Conservation (phyloP, 192 early-diverging fungal genomes). For the Coemansia umbellata region DNA sequence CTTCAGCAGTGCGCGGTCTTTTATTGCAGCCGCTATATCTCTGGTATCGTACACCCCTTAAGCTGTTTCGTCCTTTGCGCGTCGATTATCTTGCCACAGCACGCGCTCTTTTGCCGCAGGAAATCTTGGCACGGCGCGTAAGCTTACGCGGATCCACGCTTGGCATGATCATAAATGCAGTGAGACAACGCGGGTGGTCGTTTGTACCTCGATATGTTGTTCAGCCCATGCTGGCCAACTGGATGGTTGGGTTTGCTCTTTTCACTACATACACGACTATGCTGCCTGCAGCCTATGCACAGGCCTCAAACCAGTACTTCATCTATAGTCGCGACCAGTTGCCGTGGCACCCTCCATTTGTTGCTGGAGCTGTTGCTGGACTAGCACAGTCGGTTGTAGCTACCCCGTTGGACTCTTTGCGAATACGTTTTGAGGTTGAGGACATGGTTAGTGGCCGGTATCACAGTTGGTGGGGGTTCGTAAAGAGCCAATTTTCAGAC, state of each 20-base stretch:
- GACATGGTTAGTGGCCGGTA: slow-evolving; percentile 69
- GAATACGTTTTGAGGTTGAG: slow-evolving; percentile 69
- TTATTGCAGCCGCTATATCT: slow-evolving; percentile 50
- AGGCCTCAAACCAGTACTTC: slow-evolving; percentile 41
- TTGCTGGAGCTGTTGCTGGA: slow-evolving; percentile 61
- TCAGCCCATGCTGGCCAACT: slow-evolving; percentile 72
- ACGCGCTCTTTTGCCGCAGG: slow-evolving; percentile 62
- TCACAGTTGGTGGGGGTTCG: slow-evolving; percentile 64
- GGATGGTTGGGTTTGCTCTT: slow-evolving; percentile 66
- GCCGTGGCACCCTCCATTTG: slow-evolving; percentile 42
- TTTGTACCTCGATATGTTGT: slow-evolving; percentile 69
- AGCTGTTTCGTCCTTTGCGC: slow-evolving; percentile 72
- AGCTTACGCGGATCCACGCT: slow-evolving; percentile 64
- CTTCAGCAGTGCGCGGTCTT: slow-evolving; percentile 42
- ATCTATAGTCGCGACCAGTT: slow-evolving; percentile 20
- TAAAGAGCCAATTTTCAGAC: slow-evolving; percentile 46
- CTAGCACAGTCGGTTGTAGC: slow-evolving; percentile 71
- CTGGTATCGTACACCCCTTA: slow-evolving; percentile 53
- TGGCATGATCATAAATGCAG: slow-evolving; percentile 68
- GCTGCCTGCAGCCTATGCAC: slow-evolving; percentile 31
- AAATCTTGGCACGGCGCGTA: slow-evolving; percentile 26
- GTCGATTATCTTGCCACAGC: slow-evolving; percentile 79
- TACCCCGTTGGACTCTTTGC: slow-evolving; percentile 68
- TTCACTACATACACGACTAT: slow-evolving; percentile 66
- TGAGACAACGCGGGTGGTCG: slow-evolving; percentile 62